Percentiles rank a stretch among this genome's conserved stretches.
Evolutionary conservation across 345 rosid genomes (phyloP).

Genomic region (Boechera retrofracta): DNA sequence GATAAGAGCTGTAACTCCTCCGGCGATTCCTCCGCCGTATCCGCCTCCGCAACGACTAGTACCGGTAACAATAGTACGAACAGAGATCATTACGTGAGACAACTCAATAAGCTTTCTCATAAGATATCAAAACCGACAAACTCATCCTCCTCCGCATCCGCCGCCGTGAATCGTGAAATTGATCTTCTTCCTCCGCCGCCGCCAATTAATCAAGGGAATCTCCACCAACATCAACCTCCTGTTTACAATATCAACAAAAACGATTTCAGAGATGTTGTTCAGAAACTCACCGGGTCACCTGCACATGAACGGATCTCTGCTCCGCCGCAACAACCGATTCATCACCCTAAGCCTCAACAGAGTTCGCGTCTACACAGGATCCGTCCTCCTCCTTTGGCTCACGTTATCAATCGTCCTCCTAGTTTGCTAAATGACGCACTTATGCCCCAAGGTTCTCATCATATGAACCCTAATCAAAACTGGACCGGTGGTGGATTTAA

Average conservation of each 20-base stretch:
- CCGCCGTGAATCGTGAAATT: constrained; percentile 50
- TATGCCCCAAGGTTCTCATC: constrained; percentile 35
- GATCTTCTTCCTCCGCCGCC: constrained; percentile 47
- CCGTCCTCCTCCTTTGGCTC: constrained; percentile 89
- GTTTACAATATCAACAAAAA: constrained; percentile 93
- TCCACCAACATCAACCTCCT: constrained; percentile 75
- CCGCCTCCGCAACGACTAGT: constrained; percentile 29
- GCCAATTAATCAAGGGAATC: constrained; percentile 42
- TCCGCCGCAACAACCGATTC: constrained; percentile 68
- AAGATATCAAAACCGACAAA: constrained; percentile 68
- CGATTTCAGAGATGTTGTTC: constrained; percentile 93
- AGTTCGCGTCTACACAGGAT: constrained; percentile 90
- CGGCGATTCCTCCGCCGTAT: constrained; percentile 52
- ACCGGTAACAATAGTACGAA: constrained; percentile 35
- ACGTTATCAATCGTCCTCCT: constrained; percentile 74
- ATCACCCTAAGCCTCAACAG: constrained; percentile 66
- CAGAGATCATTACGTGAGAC: constrained; percentile 60
- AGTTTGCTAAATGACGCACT: constrained; percentile 50
- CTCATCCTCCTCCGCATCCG: constrained; percentile 8
- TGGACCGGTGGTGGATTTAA: constrained; percentile 37
- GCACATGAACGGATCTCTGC: constrained; percentile 77
- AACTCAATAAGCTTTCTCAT: constrained; percentile 84
- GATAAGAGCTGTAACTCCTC: constrained; percentile 66
- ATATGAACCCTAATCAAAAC: constrained; percentile 10
- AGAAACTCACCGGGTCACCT: constrained; percentile 92